Evolutionary conservation across 768 basidiomycete genomes (phyloP).

Genomic region (Rhodocollybia butyracea): DNA sequence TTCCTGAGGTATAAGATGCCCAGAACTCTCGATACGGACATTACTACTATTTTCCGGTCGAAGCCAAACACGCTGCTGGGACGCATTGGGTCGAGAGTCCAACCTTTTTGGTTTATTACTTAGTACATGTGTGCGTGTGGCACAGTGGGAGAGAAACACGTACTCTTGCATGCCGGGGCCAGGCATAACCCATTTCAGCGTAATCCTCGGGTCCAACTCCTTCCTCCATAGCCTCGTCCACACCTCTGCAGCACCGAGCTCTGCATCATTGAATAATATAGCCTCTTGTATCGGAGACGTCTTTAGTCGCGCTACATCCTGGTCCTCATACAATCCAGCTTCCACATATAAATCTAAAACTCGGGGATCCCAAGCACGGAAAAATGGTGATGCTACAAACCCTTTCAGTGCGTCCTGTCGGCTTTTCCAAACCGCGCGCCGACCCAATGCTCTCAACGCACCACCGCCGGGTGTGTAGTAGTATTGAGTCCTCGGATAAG

Average conservation of each 20-base stretch:
- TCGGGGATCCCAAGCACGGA: conserved; percentile 63
- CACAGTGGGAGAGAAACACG: conserved; percentile 12
- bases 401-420: conserved; percentile 58
- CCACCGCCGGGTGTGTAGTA: conserved; percentile 18
- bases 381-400: conserved; percentile 61
- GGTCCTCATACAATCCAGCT: conserved; percentile 43
- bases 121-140: too few species aligned
- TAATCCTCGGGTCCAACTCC: conserved; percentile 47
- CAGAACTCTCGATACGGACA: conserved; percentile 33
- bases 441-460: conserved; percentile 44
- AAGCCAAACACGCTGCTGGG: conserved; percentile 39
- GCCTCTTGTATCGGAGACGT: conserved; percentile 67
- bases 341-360: conserved; percentile 61
- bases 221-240: conserved; percentile 32
- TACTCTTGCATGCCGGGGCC: conserved; percentile 36
- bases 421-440: conserved; percentile 58
- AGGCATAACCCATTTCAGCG: conserved; percentile 55
- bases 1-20: conserved; percentile 48
- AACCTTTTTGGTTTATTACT: conserved; percentile 17
- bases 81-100: conserved; percentile 27
- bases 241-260: conserved; percentile 34
- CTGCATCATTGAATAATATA: conserved; percentile 50
- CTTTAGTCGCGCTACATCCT: conserved; percentile 52
- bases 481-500: conserved; percentile 23
- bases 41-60: conserved; percentile 40